These are phyloP conservation scores for Rhododendron kiyosumense DNA, from an alignment of 148 eudicot species.

Conservation along the genomic window DNA sequence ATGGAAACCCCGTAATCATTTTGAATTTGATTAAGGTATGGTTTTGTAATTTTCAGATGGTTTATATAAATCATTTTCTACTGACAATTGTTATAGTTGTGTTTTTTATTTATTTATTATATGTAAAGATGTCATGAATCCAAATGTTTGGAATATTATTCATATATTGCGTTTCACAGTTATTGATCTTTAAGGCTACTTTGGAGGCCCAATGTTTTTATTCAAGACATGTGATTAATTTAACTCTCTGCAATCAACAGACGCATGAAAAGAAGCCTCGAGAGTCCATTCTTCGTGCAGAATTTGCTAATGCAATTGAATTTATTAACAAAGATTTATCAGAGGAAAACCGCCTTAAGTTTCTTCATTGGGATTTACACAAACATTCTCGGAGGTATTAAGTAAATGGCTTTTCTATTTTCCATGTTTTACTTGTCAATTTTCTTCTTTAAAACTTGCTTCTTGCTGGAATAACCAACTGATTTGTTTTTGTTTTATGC, in stretches of 20 bases:
- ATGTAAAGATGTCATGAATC: neutral
- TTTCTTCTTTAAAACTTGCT: neutral
- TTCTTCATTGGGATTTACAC: constrained; percentile 79
- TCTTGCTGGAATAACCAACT: constrained; percentile 6
- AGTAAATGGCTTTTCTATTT: neutral
- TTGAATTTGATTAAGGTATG: constrained; percentile 89
- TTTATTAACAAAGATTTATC: constrained; percentile 58
- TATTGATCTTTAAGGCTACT: neutral
- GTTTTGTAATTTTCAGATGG: neutral
- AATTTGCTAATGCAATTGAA: constrained; percentile 82
- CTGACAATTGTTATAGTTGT: neutral
- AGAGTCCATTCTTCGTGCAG: constrained; percentile 78
- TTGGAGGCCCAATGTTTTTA: neutral
- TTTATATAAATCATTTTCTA: constrained; percentile 4
- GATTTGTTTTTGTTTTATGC: constrained; percentile 2
- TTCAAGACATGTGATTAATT: neutral
- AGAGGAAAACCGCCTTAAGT: constrained; percentile 63
- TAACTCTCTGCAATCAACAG: constrained; percentile 24
- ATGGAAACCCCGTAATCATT: constrained; percentile 88
- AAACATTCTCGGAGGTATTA: constrained; percentile 66
- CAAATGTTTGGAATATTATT: neutral
- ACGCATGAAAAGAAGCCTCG: constrained; percentile 73
- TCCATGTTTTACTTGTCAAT: neutral
- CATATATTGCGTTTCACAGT: neutral
- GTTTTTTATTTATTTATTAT: neutral